A percentile compares a stretch with the other conserved stretches of the same genome.
These are phyloP conservation scores for Sporothrix brunneoviolacea DNA, from an alignment of 2,329 filamentous ascomycete genomes.

Conservation along the genomic window DNA sequence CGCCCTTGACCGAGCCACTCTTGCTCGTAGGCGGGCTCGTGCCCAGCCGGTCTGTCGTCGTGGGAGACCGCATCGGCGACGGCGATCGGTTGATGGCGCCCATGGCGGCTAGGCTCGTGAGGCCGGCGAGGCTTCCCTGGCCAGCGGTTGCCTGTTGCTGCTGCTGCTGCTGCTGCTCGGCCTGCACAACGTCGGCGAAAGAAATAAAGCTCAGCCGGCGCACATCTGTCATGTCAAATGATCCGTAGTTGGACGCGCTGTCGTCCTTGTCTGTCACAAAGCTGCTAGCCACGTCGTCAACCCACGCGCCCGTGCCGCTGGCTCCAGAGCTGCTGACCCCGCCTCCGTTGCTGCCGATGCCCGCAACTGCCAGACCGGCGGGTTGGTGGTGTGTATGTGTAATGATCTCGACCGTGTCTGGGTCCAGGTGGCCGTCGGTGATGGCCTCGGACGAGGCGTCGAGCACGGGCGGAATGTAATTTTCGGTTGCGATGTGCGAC, in stretches of 20 bases:
- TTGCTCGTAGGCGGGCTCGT: conserved; percentile 72
- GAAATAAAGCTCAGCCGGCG: conserved; percentile 89
- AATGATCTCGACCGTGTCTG: conserved; percentile 87
- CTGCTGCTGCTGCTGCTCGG: conserved; percentile 50
- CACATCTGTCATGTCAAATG: conserved; percentile 70
- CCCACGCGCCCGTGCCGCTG: conserved; percentile 37
- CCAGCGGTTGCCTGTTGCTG: conserved; percentile 6
- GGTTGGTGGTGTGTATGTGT: conserved; percentile 80
- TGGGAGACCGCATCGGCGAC: conserved; percentile 72
- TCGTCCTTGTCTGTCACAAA: conserved; percentile 50
- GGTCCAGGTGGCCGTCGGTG: conserved; percentile 76
- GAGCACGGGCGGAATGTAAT: conserved; percentile 84
- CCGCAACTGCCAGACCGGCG: conserved; percentile 61
- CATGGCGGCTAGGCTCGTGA: conserved; percentile 52
- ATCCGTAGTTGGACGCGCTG: conserved; percentile 66
- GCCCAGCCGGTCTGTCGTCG: conserved; percentile 46
- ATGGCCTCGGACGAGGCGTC: conserved; percentile 90
- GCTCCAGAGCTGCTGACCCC: conserved; percentile 35
- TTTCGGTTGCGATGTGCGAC: conserved; percentile 87
- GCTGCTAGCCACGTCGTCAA: conserved; percentile 48
- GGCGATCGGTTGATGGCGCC: conserved; percentile 58
- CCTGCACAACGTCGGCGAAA: conserved; percentile 90
- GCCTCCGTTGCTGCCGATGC: conserved; percentile 28
- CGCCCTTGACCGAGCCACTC: conserved; percentile 63
- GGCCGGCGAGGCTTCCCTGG: conserved; percentile 52